phyloP scores from a whole-genome alignment of 257 asterid species.

The Forsythia suspensa region DNA sequence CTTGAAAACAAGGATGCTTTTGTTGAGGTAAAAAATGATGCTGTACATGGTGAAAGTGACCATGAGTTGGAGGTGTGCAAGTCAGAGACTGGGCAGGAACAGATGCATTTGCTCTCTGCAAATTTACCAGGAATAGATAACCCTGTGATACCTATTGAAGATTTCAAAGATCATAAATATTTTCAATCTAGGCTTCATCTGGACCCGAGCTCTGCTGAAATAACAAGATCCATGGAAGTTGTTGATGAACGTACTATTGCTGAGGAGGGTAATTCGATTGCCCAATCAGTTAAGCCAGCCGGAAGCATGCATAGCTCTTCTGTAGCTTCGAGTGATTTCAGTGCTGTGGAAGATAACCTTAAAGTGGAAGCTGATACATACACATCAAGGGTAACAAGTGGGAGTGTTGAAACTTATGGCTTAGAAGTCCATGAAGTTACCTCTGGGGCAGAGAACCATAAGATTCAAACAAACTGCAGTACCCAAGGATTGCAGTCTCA shows the following conservation, averaged over 20 bases:
- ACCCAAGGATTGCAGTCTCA: conserved; percentile 18
- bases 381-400: background rate
- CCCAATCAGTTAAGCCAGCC: conserved; percentile 20
- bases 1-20: conserved; percentile 25
- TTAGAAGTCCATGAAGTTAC: background rate
- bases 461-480: background rate
- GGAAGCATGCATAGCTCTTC: conserved; percentile 25
- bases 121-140: conserved; percentile 20
- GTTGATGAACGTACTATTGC: conserved; percentile 13
- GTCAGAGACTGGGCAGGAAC: conserved; percentile 15
- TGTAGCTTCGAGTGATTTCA: conserved; percentile 8
- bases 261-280: conserved; percentile 23
- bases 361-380: conserved; percentile 19
- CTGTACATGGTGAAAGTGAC: conserved; percentile 21
- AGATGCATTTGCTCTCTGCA: conserved; percentile 20
- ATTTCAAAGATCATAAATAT: conserved; percentile 28
- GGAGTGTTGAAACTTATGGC: conserved; percentile 9
- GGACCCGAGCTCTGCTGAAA: conserved; percentile 34
- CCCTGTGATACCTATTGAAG: conserved; percentile 24
- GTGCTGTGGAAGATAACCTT: conserved; percentile 18
- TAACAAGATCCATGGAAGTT: conserved; percentile 23
- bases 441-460: conserved; percentile 12
- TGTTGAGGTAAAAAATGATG: conserved; percentile 19
- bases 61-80: conserved; percentile 12
- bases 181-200: conserved; percentile 31